A percentile compares a stretch with the other conserved stretches of the same genome.
These are phyloP conservation scores for Beauveria brongniartii DNA, from an alignment of 2,329 filamentous ascomycete species.

Conservation along the genomic window DNA sequence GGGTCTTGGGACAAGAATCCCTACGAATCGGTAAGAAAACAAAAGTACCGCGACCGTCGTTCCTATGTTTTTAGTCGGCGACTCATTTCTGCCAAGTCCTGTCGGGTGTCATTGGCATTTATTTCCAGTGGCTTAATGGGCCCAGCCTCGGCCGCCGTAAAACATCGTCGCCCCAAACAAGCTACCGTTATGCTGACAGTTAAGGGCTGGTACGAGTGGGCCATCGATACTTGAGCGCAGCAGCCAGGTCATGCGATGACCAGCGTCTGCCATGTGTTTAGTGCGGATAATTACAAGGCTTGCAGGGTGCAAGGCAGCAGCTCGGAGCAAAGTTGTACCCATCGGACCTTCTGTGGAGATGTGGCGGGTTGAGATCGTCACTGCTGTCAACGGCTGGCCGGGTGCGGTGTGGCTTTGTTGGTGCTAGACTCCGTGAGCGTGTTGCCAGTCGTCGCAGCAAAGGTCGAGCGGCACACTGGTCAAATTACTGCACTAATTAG, in stretches of 20 bases:
- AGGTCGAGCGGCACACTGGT: not conserved
- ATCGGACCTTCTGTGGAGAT: slow-evolving; percentile 12
- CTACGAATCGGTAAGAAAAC: too few relatives aligned
- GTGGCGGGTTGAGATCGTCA: not conserved
- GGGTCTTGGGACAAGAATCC: too few relatives aligned
- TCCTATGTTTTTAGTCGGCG: too few relatives aligned
- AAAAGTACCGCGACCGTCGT: too few relatives aligned
- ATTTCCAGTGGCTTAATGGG: slow-evolving; percentile 9
- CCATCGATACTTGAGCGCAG: not conserved
- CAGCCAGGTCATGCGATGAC: not conserved
- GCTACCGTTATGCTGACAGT: not conserved
- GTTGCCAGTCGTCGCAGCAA: not conserved
- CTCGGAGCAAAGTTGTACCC: not conserved
- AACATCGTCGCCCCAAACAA: not conserved
- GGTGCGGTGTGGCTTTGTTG: slow-evolving; percentile 1
- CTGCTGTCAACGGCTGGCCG: slow-evolving; percentile 13
- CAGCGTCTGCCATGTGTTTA: not conserved
- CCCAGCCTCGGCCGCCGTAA: not conserved
- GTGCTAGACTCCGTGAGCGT: not conserved
- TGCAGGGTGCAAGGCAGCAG: not conserved
- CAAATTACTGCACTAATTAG: not conserved
- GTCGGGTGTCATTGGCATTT: not conserved
- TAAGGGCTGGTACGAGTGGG: not conserved
- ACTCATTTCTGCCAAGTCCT: too few relatives aligned
- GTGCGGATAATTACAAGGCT: not conserved